phyloP scores from a whole-genome alignment of 164 flowering plant genomes.

The Liquidambar formosana region DNA sequence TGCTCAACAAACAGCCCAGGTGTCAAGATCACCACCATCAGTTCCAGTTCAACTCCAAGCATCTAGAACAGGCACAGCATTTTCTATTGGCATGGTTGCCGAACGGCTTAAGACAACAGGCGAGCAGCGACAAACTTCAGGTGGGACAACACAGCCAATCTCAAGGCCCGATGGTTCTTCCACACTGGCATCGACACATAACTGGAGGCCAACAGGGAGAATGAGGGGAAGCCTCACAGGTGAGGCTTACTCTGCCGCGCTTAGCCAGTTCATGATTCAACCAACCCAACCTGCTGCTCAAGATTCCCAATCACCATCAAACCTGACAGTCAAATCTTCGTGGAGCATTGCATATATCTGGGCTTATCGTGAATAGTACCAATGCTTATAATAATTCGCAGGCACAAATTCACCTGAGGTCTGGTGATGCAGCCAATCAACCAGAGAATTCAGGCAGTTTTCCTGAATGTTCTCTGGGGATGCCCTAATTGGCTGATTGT shows the following conservation, averaged over 20 bases:
- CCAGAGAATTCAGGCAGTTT: too few relatives aligned
- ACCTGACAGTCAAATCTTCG: too few relatives aligned
- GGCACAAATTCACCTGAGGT: too few relatives aligned
- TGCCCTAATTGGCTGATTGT: too few relatives aligned
- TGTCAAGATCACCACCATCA: constrained; percentile 27
- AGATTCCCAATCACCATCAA: constrained; percentile 24
- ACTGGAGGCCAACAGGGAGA: constrained; percentile 64
- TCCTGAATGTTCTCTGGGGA: too few relatives aligned
- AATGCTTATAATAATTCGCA: too few relatives aligned
- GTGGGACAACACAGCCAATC: constrained; percentile 24
- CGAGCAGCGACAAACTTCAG: constrained; percentile 31
- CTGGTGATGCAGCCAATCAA: too few relatives aligned
- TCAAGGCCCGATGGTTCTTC: constrained; percentile 23
- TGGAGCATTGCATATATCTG: too few relatives aligned
- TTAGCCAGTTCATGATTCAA: constrained; percentile 46
- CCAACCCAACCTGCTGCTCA: constrained; percentile 41
- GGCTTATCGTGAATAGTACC: too few relatives aligned
- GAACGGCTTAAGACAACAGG: constrained; percentile 25
- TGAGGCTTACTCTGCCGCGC: constrained; percentile 45
- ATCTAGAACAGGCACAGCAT: constrained; percentile 23
- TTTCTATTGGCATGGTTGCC: constrained; percentile 3
- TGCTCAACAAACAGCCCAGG: constrained; percentile 21
- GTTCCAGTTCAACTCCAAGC: constrained; percentile 37
- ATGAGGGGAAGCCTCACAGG: constrained; percentile 89
- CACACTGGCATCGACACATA: constrained; percentile 43